These are phyloP conservation scores for Saturnispora silvae DNA, from an alignment of 805 yeast genomes.

Conservation along the genomic window DNA sequence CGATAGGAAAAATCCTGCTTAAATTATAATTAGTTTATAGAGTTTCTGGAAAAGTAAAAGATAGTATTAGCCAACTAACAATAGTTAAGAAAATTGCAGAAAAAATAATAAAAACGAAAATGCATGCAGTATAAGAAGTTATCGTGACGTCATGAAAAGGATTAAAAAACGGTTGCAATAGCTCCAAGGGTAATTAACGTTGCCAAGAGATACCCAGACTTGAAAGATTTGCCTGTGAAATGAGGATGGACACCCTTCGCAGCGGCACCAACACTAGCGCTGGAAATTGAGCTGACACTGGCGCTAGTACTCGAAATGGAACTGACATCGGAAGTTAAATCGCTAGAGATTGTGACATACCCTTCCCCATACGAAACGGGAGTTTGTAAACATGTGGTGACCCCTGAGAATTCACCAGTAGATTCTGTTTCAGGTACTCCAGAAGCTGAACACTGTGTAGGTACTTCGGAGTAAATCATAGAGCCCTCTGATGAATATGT, in stretches of 20 bases:
- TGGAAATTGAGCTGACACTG: constrained; percentile 18
- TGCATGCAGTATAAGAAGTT: too few species aligned
- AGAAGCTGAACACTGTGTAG: constrained; percentile 9
- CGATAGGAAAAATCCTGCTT: constrained; percentile 35
- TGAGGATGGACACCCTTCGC: constrained; percentile 12
- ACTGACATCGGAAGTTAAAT: constrained; percentile 15
- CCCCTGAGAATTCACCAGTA: constrained; percentile 5
- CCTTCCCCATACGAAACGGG: constrained; percentile 4
- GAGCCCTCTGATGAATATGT: constrained; percentile 10
- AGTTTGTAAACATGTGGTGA: constrained; percentile 5
- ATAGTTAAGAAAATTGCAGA: too few species aligned
- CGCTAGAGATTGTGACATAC: constrained; percentile 9
- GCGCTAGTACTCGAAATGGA: constrained; percentile 12
- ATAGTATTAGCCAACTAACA: too few species aligned
- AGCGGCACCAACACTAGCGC: not conserved
- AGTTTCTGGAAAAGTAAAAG: too few species aligned
- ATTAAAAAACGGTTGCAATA: constrained; percentile 15
- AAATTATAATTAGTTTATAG: too few species aligned
- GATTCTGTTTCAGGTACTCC: not conserved
- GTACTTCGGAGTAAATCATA: constrained; percentile 10
- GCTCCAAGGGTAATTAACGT: constrained; percentile 23
- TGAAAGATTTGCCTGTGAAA: constrained; percentile 23
- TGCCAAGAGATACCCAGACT: constrained; percentile 21
- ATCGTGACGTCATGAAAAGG: too few species aligned
- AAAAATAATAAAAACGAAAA: too few species aligned